Conservation (phyloP, 768 basidiomycete genomes). For the Boletellus emodensis region DNA sequence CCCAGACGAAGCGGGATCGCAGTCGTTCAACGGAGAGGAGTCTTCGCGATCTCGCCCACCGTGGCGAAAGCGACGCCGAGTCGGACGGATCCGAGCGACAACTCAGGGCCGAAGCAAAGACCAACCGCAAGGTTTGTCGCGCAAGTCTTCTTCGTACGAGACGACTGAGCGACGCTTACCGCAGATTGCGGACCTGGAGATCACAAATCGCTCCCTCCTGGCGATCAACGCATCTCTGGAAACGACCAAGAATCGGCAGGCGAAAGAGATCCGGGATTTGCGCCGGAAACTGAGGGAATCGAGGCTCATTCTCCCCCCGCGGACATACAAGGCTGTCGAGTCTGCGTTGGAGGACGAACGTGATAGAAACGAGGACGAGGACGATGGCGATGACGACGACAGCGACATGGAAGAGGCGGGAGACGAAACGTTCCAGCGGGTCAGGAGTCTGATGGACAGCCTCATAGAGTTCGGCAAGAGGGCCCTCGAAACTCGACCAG, state of each 20-base stretch:
- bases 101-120: conserved; percentile 70
- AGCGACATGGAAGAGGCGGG: conserved; percentile 30
- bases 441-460: conserved; percentile 59
- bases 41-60: conserved; percentile 9
- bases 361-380: conserved; percentile 35
- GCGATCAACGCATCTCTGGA: conserved; percentile 83
- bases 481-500: conserved; percentile 57
- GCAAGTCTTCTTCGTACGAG: background rate
- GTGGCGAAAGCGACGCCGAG: conserved; percentile 33
- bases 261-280: conserved; percentile 81
- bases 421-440: conserved; percentile 60
- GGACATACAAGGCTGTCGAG: conserved; percentile 52
- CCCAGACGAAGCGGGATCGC: conserved; percentile 12
- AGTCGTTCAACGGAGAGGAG: conserved; percentile 21
- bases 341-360: conserved; percentile 44
- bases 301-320: conserved; percentile 71
- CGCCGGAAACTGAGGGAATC: conserved; percentile 80
- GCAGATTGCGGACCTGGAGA: conserved; percentile 90
- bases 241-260: conserved; percentile 72
- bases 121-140: conserved; percentile 72
- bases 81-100: conserved; percentile 43
- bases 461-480: conserved; percentile 54
- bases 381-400: conserved; percentile 39
- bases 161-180: conserved; percentile 2
- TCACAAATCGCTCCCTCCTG: conserved; percentile 81